Conservation (phyloP, 352 stramenopile genomes). For the Plasmopara viticola region DNA sequence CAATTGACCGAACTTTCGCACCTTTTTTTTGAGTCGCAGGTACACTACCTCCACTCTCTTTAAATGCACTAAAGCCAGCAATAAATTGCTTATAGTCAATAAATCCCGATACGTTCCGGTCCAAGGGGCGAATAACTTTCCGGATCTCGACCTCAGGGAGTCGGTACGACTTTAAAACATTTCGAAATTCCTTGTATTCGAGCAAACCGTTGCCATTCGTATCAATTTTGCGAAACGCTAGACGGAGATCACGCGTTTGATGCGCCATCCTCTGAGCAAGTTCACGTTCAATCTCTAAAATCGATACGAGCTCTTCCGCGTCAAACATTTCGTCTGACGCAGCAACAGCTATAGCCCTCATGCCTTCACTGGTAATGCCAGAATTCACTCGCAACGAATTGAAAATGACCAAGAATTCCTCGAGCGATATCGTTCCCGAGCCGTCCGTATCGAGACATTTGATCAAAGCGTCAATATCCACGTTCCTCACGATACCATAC, state of each 20-base stretch:
- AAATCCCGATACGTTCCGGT: constrained; percentile 54
- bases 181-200: constrained; percentile 68
- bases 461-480: constrained; percentile 49
- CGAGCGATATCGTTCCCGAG: constrained; percentile 46
- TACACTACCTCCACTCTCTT: constrained; percentile 17
- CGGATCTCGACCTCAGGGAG: constrained; percentile 60
- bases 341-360: constrained; percentile 16
- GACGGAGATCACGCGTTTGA: constrained; percentile 46
- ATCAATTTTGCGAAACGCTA: constrained; percentile 64
- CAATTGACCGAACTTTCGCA: constrained; percentile 6
- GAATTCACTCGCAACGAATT: constrained; percentile 33
- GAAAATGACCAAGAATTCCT: constrained; percentile 55
- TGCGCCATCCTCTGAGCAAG: constrained; percentile 46
- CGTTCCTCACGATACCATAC: constrained; percentile 50
- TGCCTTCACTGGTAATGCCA: constrained; percentile 4
- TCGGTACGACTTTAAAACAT: constrained; percentile 52
- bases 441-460: constrained; percentile 38
- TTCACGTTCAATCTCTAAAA: constrained; percentile 62
- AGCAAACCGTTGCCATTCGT: constrained; percentile 55
- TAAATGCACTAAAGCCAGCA: constrained; percentile 29
- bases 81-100: constrained; percentile 77
- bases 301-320: constrained; percentile 42
- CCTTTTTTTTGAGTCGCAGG: constrained; percentile 15
- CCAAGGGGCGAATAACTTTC: constrained; percentile 65
- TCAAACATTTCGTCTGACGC: constrained; percentile 29